Base-by-base conservation (phyloP, 345 rosid genomes). In the Citrus maxima region DNA sequence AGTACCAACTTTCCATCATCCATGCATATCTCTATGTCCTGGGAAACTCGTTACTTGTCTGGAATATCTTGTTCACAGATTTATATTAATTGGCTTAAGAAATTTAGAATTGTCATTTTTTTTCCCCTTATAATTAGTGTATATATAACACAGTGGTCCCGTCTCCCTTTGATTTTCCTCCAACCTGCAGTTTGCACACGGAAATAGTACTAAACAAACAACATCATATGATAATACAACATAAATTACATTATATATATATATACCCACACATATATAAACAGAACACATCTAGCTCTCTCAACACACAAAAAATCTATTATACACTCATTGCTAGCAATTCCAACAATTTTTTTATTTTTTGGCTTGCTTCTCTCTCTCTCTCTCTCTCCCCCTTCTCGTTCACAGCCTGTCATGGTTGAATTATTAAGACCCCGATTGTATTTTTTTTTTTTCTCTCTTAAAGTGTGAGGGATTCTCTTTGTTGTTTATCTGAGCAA, bases 351-450 rank as follows among this genome's bases (percentile, higher is more conserved):
- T 81, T 78, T 35, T 35, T 35, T 34, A 5, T 79, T 75, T 84
- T 78, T 79, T 62, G 81, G 51, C 79, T 79, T 18, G 58, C 58
- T 79, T 62, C 80, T 74, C 85, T 86, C 82, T 78, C 78, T 73
- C 61, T 81, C 76, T 78, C 81, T 65, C 82, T 75, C 85, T 85
- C 74, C 70, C 81, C 79, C 79, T 80, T 10, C 75, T 68, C 85
- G 84, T 85, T 81, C 89, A 89, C 98, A 92, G 92, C 90, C 98
- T 93, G 97, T 90, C 95, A 90, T 84, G 77, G 81, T 83, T 90
- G 85, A 80, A 88, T 86, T 86, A 88, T 85, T 87, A 81, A 73
- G 79, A 82, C 51, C 75, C 78, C 73, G 79, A 70, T 75, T 80
- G 70, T 79, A 61, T 74, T 42, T 42, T 46, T 46, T 42, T n/a